A percentile compares a stretch with the other conserved stretches of the same genome.
Evolutionary conservation across 495 filamentous ascomycete species (phyloP).

Genomic region (Neurospora hispaniola): DNA sequence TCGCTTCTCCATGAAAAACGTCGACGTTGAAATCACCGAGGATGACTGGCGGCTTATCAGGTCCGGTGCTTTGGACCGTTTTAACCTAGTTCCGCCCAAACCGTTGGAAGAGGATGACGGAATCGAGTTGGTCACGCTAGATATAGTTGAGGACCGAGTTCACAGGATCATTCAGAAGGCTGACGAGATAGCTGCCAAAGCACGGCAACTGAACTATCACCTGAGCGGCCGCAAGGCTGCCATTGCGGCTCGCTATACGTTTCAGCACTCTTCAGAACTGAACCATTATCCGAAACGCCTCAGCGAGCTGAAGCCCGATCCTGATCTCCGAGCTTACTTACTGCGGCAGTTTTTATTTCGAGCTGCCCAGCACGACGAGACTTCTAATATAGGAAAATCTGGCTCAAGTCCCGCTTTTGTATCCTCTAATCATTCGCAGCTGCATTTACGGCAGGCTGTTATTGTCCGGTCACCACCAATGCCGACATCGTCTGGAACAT

Average conservation of each 20-base stretch:
- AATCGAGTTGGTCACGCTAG: slow-evolving; percentile 71
- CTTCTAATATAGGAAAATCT: neutral
- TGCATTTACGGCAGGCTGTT: neutral
- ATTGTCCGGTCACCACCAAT: neutral
- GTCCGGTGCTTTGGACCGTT: slow-evolving; percentile 71
- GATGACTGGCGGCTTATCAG: slow-evolving; percentile 76
- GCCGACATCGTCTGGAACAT: neutral
- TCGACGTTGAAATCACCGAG: slow-evolving; percentile 74
- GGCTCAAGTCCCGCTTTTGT: neutral
- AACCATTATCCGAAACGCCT: neutral
- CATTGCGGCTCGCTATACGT: slow-evolving; percentile 34
- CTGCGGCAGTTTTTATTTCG: slow-evolving; percentile 31
- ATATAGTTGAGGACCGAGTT: slow-evolving; percentile 70
- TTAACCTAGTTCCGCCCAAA: slow-evolving; percentile 59
- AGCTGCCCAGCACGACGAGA: neutral
- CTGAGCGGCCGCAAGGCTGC: slow-evolving; percentile 64
- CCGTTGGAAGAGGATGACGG: slow-evolving; percentile 79
- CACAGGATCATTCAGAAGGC: slow-evolving; percentile 65
- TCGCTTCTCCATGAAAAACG: slow-evolving; percentile 71
- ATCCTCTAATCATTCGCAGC: neutral
- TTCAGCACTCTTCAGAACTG: neutral
- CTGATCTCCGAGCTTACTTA: slow-evolving; percentile 31
- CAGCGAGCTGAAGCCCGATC: slow-evolving; percentile 14
- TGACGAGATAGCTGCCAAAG: slow-evolving; percentile 67
- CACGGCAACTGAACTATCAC: slow-evolving; percentile 72